Evolutionary conservation across 176 grass and related monocot species (phyloP).

Genomic region (Saccharum officinarum): DNA sequence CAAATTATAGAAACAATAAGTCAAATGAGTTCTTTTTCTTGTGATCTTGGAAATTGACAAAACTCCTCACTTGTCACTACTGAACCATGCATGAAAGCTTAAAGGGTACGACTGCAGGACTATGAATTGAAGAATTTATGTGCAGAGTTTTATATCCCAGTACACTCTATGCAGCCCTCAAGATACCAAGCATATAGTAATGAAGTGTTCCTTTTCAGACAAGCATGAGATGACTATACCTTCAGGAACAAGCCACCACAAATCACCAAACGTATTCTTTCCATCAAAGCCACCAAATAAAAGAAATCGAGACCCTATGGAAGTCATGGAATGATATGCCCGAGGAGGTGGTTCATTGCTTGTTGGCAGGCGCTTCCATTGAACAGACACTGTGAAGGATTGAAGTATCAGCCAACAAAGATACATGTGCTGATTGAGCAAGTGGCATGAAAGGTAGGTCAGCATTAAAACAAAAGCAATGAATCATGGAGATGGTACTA

Average conservation of each 20-base stretch:
- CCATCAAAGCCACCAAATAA: slow-evolving; percentile 99
- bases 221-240: slow-evolving; percentile 53
- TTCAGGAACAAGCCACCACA: slow-evolving; percentile 99
- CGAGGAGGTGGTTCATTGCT: slow-evolving; percentile 80
- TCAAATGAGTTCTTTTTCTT: slow-evolving; percentile 20
- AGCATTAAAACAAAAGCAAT: not conserved
- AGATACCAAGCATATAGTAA: not conserved
- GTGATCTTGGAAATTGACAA: not conserved
- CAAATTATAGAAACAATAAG: not conserved
- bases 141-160: not conserved
- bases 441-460: slow-evolving; percentile 2
- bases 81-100: slow-evolving; percentile 1
- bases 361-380: slow-evolving; percentile 85
- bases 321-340: slow-evolving; percentile 96
- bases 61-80: not conserved
- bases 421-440: not conserved
- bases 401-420: slow-evolving; percentile 31
- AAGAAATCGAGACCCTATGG: slow-evolving; percentile 73
- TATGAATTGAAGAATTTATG: slow-evolving; percentile 18
- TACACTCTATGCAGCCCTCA: not conserved
- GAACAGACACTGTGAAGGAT: slow-evolving; percentile 76
- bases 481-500: not conserved
- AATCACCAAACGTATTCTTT: slow-evolving; percentile 89
- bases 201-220: not conserved
- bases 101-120: not conserved